phyloP scores from a whole-genome alignment of 495 filamentous ascomycete species.

The Tetracladium marchalianum region DNA sequence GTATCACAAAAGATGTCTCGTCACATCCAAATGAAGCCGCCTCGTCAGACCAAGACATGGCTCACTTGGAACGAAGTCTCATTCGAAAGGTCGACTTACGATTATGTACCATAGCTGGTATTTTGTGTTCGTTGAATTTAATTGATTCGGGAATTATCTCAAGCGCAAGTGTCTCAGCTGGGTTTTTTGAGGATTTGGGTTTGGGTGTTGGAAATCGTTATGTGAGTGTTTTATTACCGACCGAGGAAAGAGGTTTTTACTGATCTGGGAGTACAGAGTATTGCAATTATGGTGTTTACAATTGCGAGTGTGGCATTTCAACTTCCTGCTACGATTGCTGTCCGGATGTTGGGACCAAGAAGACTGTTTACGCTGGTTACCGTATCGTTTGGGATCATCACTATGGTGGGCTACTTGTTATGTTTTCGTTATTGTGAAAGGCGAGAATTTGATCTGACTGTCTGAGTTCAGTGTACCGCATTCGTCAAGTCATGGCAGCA shows the following conservation, averaged over 20 bases:
- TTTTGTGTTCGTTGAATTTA: constrained; percentile 63
- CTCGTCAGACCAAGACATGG: too few relatives aligned
- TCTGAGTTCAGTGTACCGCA: constrained; percentile 40
- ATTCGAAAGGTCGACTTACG: constrained; percentile 60
- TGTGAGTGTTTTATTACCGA: constrained; percentile 4
- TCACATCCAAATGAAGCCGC: too few relatives aligned
- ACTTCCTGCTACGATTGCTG: constrained; percentile 61
- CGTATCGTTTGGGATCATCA: constrained; percentile 60
- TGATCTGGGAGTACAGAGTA: constrained; percentile 51
- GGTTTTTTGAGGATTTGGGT: constrained; percentile 56
- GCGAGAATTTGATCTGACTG: background rate
- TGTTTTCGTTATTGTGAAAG: background rate
- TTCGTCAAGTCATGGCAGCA: constrained; percentile 61
- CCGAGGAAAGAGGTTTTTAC: background rate
- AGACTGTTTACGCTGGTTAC: constrained; percentile 61
- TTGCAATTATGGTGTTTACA: constrained; percentile 74
- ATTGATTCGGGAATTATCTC: constrained; percentile 72
- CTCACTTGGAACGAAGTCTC: constrained; percentile 23
- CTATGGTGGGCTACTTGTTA: constrained; percentile 27
- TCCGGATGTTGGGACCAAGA: constrained; percentile 57
- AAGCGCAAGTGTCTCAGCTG: constrained; percentile 57
- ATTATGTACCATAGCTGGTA: constrained; percentile 66
- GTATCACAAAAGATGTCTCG: too few relatives aligned
- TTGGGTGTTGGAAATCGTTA: constrained; percentile 32
- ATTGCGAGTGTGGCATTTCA: constrained; percentile 66